Base-by-base conservation (phyloP, 805 yeast genomes). In the Ogataea zsoltii region DNA sequence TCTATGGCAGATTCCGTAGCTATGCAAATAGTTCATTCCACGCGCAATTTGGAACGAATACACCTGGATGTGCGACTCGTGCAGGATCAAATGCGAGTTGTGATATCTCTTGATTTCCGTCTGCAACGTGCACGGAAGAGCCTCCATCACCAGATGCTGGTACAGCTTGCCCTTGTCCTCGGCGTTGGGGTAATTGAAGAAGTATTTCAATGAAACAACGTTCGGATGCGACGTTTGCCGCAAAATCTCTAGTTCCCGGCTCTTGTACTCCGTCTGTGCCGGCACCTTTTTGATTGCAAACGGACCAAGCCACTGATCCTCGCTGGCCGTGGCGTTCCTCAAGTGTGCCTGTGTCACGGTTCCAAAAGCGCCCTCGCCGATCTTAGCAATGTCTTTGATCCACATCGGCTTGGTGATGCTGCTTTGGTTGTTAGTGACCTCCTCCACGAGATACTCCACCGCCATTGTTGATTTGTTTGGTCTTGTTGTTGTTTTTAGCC, bases 341-440 rank as follows among this genome's bases (percentile, higher is more conserved):
- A 62, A 68, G 51, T 79, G 78, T 1, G 94, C 92, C 60, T 85
- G 90, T 12, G 84, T 83, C 9, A 87, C 95, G 2, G 88, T 85
- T 31, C 95, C 95, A 60, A 87, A 87, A 4, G 94, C 94, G 33
- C 95, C 95, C 65, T 86, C 88, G 10, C 95, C 95, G 41, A 87
- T 84, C 57, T 81, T 79, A 47, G 82, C 82, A 60, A 82, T 80
- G 58, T 87, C 92, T 53, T 75, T 79, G 17, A 87, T 77, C 29
- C 80, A 68, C 92, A 86, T 86, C 42, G 81, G 78, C 54, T 73
- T 71, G 6, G 76, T 67, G 12, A 66, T 62, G 36, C 76, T 75
- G 2, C 83, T 74, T 44, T 71, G 70, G 60, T 82, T 83, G 42
- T 83, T 77, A 29, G 83, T 77, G 38, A 86, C 92, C 60, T 77